Evolutionary conservation across 352 stramenopile genomes (phyloP).

Genomic region (Blastocystis sp.): DNA sequence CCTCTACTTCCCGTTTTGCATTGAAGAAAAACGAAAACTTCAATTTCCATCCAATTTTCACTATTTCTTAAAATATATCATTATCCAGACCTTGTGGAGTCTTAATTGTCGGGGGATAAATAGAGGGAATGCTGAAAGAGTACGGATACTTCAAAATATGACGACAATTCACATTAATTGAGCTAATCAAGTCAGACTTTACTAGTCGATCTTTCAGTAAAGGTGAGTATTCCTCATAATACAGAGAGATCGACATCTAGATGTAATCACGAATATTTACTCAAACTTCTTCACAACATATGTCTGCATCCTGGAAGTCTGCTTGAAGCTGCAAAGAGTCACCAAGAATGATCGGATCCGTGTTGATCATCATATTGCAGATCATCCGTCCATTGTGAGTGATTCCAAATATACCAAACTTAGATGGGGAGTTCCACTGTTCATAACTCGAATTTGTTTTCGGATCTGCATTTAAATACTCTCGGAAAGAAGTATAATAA

Average conservation of each 20-base stretch:
- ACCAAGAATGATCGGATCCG: not conserved
- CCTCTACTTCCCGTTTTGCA: not conserved
- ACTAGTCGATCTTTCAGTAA: slow-evolving; percentile 1
- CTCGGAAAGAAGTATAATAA: not conserved
- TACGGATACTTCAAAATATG: slow-evolving; percentile 4
- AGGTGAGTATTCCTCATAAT: slow-evolving; percentile 41
- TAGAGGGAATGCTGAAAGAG: slow-evolving; percentile 22
- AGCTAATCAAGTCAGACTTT: not conserved
- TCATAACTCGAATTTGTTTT: not conserved
- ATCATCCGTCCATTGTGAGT: slow-evolving; percentile 18
- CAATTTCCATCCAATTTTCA: not conserved
- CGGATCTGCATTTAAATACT: not conserved
- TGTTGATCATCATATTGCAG: not conserved
- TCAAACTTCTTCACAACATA: slow-evolving; percentile 16
- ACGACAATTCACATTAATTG: not conserved
- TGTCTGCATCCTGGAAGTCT: not conserved
- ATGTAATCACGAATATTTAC: not conserved
- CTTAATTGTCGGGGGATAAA: slow-evolving; percentile 6
- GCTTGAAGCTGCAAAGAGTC: not conserved
- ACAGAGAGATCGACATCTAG: slow-evolving; percentile 35
- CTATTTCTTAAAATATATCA: not conserved
- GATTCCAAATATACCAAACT: slow-evolving; percentile 17
- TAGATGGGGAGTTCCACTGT: not conserved
- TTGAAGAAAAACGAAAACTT: slow-evolving; percentile 39
- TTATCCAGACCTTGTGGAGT: not conserved